phyloP scores from a whole-genome alignment of 2,329 filamentous ascomycete genomes.

The Cladophialophora psammophila region DNA sequence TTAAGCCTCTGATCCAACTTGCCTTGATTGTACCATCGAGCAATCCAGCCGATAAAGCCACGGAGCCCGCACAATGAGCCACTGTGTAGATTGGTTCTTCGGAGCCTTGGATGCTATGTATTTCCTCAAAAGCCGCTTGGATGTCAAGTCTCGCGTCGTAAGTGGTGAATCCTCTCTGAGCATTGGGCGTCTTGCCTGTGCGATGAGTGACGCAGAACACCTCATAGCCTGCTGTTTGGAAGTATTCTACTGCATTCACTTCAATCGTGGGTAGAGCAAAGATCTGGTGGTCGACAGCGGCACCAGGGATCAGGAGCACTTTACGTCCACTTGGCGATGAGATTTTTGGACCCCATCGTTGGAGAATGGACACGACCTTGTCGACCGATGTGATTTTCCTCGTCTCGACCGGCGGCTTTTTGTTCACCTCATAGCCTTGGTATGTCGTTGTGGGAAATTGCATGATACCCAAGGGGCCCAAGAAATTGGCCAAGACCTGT shows the following conservation, averaged over 20 bases:
- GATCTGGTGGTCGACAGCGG: constrained; percentile 22
- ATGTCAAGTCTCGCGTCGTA: constrained; percentile 24
- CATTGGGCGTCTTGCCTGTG: constrained; percentile 19
- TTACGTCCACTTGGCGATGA: constrained; percentile 1
- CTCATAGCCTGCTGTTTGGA: constrained; percentile 20
- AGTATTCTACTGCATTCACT: constrained; percentile 20
- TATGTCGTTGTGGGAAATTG: constrained; percentile 19
- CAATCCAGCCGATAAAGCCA: constrained; percentile 16
- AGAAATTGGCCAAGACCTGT: constrained; percentile 20
- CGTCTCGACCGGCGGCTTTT: constrained; percentile 19
- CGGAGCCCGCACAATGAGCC: constrained; percentile 21
- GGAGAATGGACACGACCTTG: constrained; percentile 18
- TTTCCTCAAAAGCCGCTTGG: constrained; percentile 21
- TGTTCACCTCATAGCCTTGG: constrained; percentile 20
- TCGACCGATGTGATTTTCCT: constrained; percentile 18
- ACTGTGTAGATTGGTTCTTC: constrained; percentile 14
- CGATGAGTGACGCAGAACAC: constrained; percentile 23
- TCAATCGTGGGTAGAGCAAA: constrained; percentile 21
- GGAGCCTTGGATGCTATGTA: constrained; percentile 11
- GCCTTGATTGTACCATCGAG: constrained; percentile 21
- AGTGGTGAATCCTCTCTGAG: constrained; percentile 18
- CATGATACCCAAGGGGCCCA: constrained; percentile 13
- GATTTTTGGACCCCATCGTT: constrained; percentile 16
- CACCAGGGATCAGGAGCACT: constrained; percentile 17
- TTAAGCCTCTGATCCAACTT: constrained; percentile 20